Conservation (phyloP, 2,329 filamentous ascomycete species). For the Chrysoporthe puriensis region DNA sequence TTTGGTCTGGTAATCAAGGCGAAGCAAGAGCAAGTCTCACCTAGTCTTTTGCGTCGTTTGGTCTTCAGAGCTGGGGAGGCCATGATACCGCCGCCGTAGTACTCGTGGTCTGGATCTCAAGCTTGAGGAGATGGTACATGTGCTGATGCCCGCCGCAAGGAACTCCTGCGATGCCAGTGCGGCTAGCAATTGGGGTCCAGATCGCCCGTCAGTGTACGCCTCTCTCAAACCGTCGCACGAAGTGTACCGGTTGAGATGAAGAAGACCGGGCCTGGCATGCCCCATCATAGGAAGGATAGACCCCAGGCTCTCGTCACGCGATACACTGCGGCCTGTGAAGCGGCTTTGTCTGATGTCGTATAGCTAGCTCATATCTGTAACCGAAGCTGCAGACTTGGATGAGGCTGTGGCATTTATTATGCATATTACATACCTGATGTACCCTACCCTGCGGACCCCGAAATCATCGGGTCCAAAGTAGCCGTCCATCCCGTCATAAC, state of each 20-base stretch:
- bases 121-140: too few species aligned
- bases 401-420: not conserved
- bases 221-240: not conserved
- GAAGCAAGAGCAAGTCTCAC: too few species aligned
- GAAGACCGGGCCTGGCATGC: not conserved
- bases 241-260: not conserved
- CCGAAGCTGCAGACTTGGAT: not conserved
- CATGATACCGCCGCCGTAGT: too few species aligned
- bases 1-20: too few species aligned
- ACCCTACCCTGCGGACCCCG: not conserved
- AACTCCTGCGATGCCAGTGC: too few species aligned
- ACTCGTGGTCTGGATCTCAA: too few species aligned
- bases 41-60: too few species aligned
- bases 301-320: not conserved
- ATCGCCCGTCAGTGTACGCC: too few species aligned
- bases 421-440: not conserved
- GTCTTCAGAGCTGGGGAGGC: too few species aligned
- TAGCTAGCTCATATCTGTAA: not conserved
- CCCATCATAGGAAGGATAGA: not conserved
- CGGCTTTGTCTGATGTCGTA: not conserved
- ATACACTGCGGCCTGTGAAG: not conserved
- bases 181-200: too few species aligned
- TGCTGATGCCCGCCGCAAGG: too few species aligned
- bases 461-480: not conserved
- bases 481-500: not conserved